Conservation (phyloP, 768 basidiomycete species). For the Strobilomyces echinocephalus region DNA sequence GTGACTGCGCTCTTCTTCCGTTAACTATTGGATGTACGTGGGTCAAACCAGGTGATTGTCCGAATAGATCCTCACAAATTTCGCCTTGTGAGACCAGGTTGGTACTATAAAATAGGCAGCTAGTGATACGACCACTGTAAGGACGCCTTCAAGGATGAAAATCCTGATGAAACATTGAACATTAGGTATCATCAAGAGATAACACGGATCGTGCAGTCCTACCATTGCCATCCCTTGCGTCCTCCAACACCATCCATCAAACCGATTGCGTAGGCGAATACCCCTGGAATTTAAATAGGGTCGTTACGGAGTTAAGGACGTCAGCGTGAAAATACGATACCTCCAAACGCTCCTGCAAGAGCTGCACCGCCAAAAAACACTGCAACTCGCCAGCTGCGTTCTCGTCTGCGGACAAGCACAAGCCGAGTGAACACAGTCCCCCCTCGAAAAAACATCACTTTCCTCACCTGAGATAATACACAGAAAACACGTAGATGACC, state of each 20-base stretch:
- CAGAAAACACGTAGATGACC: slow-evolving; percentile 54
- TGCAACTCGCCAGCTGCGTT: slow-evolving; percentile 58
- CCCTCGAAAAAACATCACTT: neutral
- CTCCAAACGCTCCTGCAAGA: slow-evolving; percentile 61
- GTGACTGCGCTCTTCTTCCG: slow-evolving; percentile 44
- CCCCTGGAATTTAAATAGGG: slow-evolving; percentile 31
- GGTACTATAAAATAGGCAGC: slow-evolving; percentile 52
- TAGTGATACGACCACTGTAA: slow-evolving; percentile 47
- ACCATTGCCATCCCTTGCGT: slow-evolving; percentile 59
- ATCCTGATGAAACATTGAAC: slow-evolving; percentile 36
- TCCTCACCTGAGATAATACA: slow-evolving; percentile 48
- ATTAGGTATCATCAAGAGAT: neutral
- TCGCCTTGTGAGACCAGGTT: slow-evolving; percentile 54
- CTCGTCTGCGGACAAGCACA: slow-evolving; percentile 34
- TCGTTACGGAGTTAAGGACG: neutral
- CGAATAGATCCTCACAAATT: slow-evolving; percentile 40
- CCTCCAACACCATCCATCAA: slow-evolving; percentile 62
- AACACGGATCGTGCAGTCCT: neutral
- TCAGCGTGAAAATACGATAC: slow-evolving; percentile 21
- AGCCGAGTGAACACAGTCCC: neutral
- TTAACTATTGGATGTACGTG: slow-evolving; percentile 37
- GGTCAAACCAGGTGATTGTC: neutral
- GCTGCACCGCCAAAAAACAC: slow-evolving; percentile 61
- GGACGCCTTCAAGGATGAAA: slow-evolving; percentile 52
- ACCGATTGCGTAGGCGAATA: slow-evolving; percentile 54